Percentiles rank a stretch among this genome's conserved stretches.
phyloP scores from a whole-genome alignment of 2,329 filamentous ascomycete genomes.

The Fusarium sp. region DNA sequence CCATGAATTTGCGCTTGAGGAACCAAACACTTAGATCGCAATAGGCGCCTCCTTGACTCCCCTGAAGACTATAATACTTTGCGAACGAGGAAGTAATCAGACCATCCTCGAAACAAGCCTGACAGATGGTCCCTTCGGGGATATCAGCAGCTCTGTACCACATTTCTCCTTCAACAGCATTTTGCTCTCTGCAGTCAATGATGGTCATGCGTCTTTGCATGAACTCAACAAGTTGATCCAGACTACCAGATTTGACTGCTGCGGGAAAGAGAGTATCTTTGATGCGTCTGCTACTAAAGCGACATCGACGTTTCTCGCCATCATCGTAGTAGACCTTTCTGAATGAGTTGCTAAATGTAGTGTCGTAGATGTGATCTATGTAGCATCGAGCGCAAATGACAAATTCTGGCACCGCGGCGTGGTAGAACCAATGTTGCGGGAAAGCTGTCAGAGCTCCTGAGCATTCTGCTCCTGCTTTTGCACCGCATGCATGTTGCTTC shows the following conservation, averaged over 20 bases:
- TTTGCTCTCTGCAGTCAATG: conserved; percentile 31
- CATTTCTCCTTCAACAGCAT: conserved; percentile 19
- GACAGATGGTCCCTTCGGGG: conserved; percentile 53
- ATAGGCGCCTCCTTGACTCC: conserved; percentile 4
- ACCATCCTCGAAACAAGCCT: conserved; percentile 55
- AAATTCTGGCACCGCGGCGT: conserved; percentile 50
- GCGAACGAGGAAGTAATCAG: conserved; percentile 49
- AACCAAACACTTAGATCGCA: conserved; percentile 53
- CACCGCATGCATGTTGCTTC: conserved; percentile 26
- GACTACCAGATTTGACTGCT: conserved; percentile 46
- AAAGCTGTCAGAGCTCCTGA: conserved; percentile 42
- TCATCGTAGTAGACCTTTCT: conserved; percentile 37
- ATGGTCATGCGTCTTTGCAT: conserved; percentile 46
- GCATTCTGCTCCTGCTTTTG: conserved; percentile 47
- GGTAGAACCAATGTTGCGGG: conserved; percentile 55
- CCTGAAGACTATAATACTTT: conserved; percentile 45
- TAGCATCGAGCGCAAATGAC: conserved; percentile 56
- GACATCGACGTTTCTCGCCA: conserved; percentile 49
- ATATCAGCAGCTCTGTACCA: conserved; percentile 55
- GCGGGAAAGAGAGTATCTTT: conserved; percentile 50
- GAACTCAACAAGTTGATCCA: conserved; percentile 47
- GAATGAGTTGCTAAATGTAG: conserved; percentile 49
- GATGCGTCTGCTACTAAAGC: conserved; percentile 52
- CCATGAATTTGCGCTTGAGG: conserved; percentile 49
- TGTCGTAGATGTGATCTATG: conserved; percentile 52